Evolutionary conservation across 768 basidiomycete species (phyloP), one percentile per base, ranked within the genome.

Genomic region (Kwoniella heveanensis): DNA sequence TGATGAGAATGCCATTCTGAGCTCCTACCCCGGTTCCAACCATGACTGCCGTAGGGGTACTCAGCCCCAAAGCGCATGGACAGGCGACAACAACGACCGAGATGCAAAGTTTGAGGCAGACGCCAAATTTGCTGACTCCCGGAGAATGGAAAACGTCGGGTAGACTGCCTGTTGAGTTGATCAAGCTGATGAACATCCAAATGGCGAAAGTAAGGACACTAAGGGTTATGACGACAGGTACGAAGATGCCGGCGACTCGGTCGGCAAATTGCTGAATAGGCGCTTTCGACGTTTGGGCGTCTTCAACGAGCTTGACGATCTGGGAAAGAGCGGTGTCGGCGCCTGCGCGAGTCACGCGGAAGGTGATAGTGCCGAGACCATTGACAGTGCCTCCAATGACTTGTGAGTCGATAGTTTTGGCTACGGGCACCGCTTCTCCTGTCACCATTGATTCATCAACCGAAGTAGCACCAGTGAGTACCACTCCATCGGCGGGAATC

Each of bases 361-460:
- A 93, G 77, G 98, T 92, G 79, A 98, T 91, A 0, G 93, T 92
- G n/a, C 96, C 96, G 9, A 94, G 83, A 3, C 93, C 92, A 72
- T 99, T 99, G 77, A 99, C 87, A 0, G 96, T 98, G 0, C 96
- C 96, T 6, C 96, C 96, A 67, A 98, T 98, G 49, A 98, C 92
- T 44, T 81, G 76, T 73, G 94, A 91, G 3, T 92, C 92, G 7
- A 85, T 76, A 65, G 88, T 87, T 80, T 99, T 99, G 56, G 88
- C 82, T 9, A 91, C 87, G 4, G 95, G 91, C 1, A 95, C 80
- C 13, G 92, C 90, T 80, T 99, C 96, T 26, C 96, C 96, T 0
- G 96, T 98, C 24, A 99, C 86, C 96, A 95, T 95, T 73, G 92
- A 93, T 82, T 99, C 96, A 79, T 99, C 94, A 22, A 98, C 85